Conservation (phyloP, 2,329 filamentous ascomycete genomes). For the Aspergillus sp. region DNA sequence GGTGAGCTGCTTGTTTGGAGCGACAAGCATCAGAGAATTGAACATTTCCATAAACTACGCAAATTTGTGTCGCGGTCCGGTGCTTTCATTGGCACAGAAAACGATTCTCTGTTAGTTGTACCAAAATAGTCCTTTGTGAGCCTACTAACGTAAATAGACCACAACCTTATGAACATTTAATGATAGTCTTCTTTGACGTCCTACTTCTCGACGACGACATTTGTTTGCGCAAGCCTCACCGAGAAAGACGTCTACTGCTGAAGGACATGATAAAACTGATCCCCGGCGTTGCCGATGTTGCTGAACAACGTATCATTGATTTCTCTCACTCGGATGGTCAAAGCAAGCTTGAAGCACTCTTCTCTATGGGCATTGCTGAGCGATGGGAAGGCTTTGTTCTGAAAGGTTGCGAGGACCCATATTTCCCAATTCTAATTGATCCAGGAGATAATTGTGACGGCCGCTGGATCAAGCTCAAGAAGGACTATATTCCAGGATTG, state of each 20-base stretch:
- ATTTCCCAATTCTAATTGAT: slow-evolving; percentile 59
- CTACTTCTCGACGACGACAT: slow-evolving; percentile 57
- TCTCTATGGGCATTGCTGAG: slow-evolving; percentile 65
- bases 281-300: slow-evolving; percentile 65
- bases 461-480: slow-evolving; percentile 79
- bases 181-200: slow-evolving; percentile 63
- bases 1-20: slow-evolving; percentile 81
- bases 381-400: slow-evolving; percentile 77
- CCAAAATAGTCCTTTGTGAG: neutral
- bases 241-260: slow-evolving; percentile 52
- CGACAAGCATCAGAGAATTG: slow-evolving; percentile 62
- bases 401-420: slow-evolving; percentile 73
- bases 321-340: slow-evolving; percentile 57
- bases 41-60: slow-evolving; percentile 79
- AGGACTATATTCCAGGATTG: slow-evolving; percentile 75
- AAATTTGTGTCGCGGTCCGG: slow-evolving; percentile 77
- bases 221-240: slow-evolving; percentile 48
- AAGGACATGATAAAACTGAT: slow-evolving; percentile 55
- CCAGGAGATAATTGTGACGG: slow-evolving; percentile 28
- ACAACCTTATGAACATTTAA: slow-evolving; percentile 57
- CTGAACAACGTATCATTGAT: slow-evolving; percentile 66
- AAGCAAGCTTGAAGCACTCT: slow-evolving; percentile 60
- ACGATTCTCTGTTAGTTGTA: slow-evolving; percentile 65
- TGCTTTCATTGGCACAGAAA: slow-evolving; percentile 63
- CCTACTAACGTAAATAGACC: slow-evolving; percentile 34